A percentile compares a stretch with the other conserved stretches of the same genome.
These are phyloP conservation scores for Ogataea naganishii DNA, from an alignment of 805 yeast species.

Conservation along the genomic window DNA sequence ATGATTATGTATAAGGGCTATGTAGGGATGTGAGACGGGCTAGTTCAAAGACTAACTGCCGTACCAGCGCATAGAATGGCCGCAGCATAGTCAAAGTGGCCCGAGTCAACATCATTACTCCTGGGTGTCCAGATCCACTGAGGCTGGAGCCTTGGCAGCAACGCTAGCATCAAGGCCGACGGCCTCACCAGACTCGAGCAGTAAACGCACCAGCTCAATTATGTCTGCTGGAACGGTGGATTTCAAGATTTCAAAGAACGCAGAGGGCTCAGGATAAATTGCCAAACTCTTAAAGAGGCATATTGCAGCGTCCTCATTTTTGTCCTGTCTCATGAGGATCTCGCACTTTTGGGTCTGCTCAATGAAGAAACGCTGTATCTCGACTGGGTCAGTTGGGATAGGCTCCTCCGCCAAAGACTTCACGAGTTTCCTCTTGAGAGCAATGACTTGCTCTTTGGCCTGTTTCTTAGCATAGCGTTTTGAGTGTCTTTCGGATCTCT, in stretches of 20 bases:
- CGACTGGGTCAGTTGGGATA: slow-evolving; percentile 57
- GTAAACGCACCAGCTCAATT: slow-evolving; percentile 75
- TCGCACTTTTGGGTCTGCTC: slow-evolving; percentile 82
- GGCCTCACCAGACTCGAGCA: no score
- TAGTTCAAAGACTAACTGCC: no score
- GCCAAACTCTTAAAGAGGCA: slow-evolving; percentile 89
- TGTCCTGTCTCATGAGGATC: slow-evolving; percentile 57
- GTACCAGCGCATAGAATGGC: no score
- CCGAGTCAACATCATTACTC: no score
- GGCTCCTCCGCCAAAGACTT: slow-evolving; percentile 65
- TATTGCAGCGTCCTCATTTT: slow-evolving; percentile 77
- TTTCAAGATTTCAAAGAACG: slow-evolving; percentile 82
- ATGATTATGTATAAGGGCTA: no score
- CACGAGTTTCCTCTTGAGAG: slow-evolving; percentile 52
- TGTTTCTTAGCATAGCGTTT: slow-evolving; percentile 46
- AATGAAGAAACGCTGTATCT: slow-evolving; percentile 75
- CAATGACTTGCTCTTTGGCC: slow-evolving; percentile 50
- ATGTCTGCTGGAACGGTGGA: slow-evolving; percentile 76
- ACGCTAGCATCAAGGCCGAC: no score
- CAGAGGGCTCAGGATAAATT: slow-evolving; percentile 93
- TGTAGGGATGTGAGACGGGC: no score
- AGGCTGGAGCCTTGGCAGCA: no score
- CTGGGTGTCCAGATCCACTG: no score
- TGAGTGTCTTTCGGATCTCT: slow-evolving; percentile 50
- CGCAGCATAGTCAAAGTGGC: no score